phyloP scores from a whole-genome alignment of 805 yeast genomes.

The Hermanozyma aechmeae region DNA sequence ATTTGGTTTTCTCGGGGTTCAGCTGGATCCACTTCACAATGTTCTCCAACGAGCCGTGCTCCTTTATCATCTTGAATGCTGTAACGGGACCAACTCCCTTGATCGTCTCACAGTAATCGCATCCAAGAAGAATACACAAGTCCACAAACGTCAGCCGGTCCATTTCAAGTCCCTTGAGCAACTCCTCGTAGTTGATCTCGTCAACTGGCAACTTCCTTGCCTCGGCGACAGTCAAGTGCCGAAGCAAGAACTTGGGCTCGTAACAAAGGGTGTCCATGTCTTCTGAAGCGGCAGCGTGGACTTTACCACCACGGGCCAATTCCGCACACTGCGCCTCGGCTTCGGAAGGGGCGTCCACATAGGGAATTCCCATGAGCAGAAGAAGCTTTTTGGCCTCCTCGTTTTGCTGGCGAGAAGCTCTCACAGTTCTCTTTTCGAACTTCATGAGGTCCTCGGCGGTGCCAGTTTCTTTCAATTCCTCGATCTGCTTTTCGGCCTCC shows the following conservation, averaged over 20 bases:
- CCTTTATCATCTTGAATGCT: conserved; percentile 79
- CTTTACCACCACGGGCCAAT: conserved; percentile 81
- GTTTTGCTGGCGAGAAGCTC: conserved; percentile 83
- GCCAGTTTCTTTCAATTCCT: conserved; percentile 70
- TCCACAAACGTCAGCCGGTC: conserved; percentile 72
- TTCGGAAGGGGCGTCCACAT: conserved; percentile 89
- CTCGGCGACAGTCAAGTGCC: conserved; percentile 91
- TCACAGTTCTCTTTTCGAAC: conserved; percentile 79
- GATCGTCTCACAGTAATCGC: conserved; percentile 95
- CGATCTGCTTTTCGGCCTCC: conserved; percentile 71
- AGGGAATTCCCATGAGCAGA: conserved; percentile 91
- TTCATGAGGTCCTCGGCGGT: conserved; percentile 66
- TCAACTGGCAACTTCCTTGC: conserved; percentile 88
- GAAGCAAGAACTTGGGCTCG: conserved; percentile 69
- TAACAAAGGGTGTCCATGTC: conserved; percentile 98
- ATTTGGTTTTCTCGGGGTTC: conserved; percentile 49
- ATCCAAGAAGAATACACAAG: conserved; percentile 85
- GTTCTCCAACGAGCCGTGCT: conserved; percentile 73
- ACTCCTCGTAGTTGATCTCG: conserved; percentile 61
- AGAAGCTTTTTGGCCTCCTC: conserved; percentile 84
- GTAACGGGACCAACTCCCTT: conserved; percentile 95
- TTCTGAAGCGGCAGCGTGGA: conserved; percentile 94
- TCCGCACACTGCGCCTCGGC: conserved; percentile 99
- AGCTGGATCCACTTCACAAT: conserved; percentile 57
- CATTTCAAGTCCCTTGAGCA: conserved; percentile 71